Evolutionary conservation across 345 rosid genomes (phyloP), one percentile per base, ranked within the genome.

Genomic region (Hypericum androsaemum): DNA sequence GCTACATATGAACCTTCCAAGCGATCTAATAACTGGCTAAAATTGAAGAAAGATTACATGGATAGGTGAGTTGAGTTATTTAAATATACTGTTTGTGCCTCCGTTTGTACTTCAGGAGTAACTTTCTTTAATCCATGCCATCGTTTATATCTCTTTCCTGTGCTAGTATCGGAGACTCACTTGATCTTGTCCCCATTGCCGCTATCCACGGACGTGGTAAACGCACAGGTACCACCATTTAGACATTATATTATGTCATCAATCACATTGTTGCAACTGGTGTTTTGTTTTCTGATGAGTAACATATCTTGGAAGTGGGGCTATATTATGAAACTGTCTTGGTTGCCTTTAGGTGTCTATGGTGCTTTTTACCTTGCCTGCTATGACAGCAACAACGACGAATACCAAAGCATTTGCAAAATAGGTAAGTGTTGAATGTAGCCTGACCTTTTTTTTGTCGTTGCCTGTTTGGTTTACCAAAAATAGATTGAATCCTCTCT

Each of bases 1-100:
- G 95, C 97, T 61, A 88, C 97, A n/a, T 92, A 92, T 57, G 98
- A 88, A 71, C 98, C 98, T 61, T 85, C 95, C 35, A 88, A 83
- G 78, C 76, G 89, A 63, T 88, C 98, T 0, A 66, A 74, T 61
- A 92, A 88, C 69, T 88, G 98, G 97, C 79, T 92, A 50, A 92
- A 88, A 68, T 65, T 92, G 62, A 92, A 92, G 86, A 92, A 88
- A 71, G 97, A 88, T 78, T 92, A 85, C 53, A 92, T 81, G 87
- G 97, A 88, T 49, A 77, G 80, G 97, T 74, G 76, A 67, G 64
- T 15, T 28, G 60, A 22, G 32, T 22, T 22, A 22, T 22, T 1
- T 52, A 42, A 41, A 47, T 16, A 52, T 32, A 46, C 7, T 13
- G 13, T 41, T 38, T 61, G 35, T 12, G 37, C 8, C 46, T 14